phyloP scores from a whole-genome alignment of 2,329 filamentous ascomycete genomes.

The Westerdykella aurantiaca region DNA sequence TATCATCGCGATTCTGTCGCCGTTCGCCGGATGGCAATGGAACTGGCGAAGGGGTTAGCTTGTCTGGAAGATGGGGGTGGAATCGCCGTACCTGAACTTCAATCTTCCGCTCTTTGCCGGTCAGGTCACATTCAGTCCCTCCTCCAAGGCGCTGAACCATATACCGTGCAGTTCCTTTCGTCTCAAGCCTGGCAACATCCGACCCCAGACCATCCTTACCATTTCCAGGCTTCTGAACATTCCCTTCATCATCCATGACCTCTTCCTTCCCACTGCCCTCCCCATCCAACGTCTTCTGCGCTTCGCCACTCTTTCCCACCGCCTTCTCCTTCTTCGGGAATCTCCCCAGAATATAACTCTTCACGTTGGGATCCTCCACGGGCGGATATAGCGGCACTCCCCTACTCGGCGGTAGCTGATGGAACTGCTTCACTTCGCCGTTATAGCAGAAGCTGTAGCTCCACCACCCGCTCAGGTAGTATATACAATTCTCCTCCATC shows the following conservation, averaged over 20 bases:
- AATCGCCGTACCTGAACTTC: conserved; percentile 60
- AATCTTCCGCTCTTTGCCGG: conserved; percentile 71
- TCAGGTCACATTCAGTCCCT: conserved; percentile 82
- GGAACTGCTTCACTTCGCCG: conserved; percentile 81
- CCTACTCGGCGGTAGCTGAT: conserved; percentile 67
- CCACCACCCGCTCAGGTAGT: conserved; percentile 87
- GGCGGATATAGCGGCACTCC: conserved; percentile 65
- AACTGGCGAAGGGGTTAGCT: conserved; percentile 41
- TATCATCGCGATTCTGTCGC: conserved; percentile 81
- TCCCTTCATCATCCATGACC: conserved; percentile 23
- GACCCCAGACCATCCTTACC: conserved; percentile 17
- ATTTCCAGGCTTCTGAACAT: conserved; percentile 12
- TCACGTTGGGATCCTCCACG: conserved; percentile 66
- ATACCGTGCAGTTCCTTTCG: conserved; percentile 78
- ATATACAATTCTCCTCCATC: conserved; percentile 75
- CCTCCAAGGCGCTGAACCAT: conserved; percentile 74
- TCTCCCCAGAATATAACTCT: conserved; percentile 70
- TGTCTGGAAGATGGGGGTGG: neutral
- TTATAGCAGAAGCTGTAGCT: conserved; percentile 94
- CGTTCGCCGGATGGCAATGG: conserved; percentile 69
- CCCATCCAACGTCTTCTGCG: conserved; percentile 26
- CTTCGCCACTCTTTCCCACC: conserved; percentile 14
- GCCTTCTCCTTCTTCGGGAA: conserved; percentile 37
- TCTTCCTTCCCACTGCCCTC: conserved; percentile 26
- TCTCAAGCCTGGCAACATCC: conserved; percentile 60